phyloP scores from a whole-genome alignment of 2,329 filamentous ascomycete species.

The Chalaropsis thielavioides region DNA sequence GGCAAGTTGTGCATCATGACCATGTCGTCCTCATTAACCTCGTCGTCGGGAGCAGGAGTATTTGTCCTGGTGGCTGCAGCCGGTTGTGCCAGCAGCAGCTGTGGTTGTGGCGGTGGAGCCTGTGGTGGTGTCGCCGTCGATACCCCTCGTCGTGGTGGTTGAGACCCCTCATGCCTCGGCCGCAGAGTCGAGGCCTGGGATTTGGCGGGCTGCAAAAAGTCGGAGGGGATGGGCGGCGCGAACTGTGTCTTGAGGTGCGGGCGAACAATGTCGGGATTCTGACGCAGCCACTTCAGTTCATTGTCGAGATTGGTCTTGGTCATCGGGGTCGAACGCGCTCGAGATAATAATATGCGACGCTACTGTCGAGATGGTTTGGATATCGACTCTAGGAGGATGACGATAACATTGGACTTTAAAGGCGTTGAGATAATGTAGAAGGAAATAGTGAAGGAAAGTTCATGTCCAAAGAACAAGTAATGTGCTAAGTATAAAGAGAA shows the following conservation, averaged over 20 bases:
- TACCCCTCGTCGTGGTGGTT: slow-evolving; percentile 4
- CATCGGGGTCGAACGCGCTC: slow-evolving; percentile 31
- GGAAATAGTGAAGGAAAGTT: background rate
- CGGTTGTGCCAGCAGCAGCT: background rate
- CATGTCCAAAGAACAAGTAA: background rate
- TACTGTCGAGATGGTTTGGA: background rate
- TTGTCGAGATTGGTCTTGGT: slow-evolving; percentile 46
- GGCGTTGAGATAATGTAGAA: background rate
- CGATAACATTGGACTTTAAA: background rate
- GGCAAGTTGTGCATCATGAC: slow-evolving; percentile 11
- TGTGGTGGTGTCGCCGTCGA: slow-evolving; percentile 23
- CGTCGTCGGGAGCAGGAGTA: slow-evolving; percentile 19
- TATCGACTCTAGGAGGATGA: background rate
- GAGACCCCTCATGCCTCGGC: background rate
- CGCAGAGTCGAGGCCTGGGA: slow-evolving; percentile 9
- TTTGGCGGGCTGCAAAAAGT: slow-evolving; percentile 15
- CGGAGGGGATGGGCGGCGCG: slow-evolving; percentile 23
- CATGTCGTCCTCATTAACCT: slow-evolving; percentile 11
- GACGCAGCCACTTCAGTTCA: slow-evolving; percentile 43
- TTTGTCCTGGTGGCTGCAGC: background rate
- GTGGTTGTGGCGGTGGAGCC: slow-evolving; percentile 20
- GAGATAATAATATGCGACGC: background rate
- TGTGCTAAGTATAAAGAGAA: background rate
- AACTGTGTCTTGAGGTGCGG: slow-evolving; percentile 28
- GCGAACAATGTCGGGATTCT: slow-evolving; percentile 31